Percentiles rank a stretch among this genome's conserved stretches.
phyloP scores from a whole-genome alignment of 208 protist species.

The Acanthamoeba royreba region DNA sequence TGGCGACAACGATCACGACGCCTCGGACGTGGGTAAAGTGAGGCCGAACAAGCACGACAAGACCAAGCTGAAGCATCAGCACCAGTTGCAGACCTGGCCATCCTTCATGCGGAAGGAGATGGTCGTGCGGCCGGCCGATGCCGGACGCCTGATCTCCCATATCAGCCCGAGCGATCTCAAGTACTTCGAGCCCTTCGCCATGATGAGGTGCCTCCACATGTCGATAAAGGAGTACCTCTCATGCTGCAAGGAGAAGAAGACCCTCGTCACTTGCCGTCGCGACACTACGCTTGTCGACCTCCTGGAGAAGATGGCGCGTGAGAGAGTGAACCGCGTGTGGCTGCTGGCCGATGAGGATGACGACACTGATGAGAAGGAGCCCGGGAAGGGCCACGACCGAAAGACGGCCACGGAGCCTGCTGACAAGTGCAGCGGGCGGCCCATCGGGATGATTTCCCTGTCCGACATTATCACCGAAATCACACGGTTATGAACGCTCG shows the following conservation, averaged over 20 bases:
- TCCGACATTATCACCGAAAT: neutral
- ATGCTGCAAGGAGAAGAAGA: slow-evolving; percentile 31
- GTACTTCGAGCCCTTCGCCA: slow-evolving; percentile 11
- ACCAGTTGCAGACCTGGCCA: neutral
- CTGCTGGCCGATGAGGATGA: neutral
- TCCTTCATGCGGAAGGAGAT: slow-evolving; percentile 11
- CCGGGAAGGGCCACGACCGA: neutral
- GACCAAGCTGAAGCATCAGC: neutral
- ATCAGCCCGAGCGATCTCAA: slow-evolving; percentile 18
- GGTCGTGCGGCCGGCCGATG: neutral
- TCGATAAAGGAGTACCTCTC: slow-evolving; percentile 25
- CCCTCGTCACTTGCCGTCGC: slow-evolving; percentile 6
- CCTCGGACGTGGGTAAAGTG: neutral
- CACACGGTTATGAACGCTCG: neutral
- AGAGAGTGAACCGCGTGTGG: slow-evolving; percentile 11
- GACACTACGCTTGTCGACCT: neutral
- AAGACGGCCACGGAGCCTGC: no score
- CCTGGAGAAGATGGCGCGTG: slow-evolving; percentile 4
- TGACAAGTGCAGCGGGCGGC: no score
- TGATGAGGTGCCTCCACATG: slow-evolving; percentile 27
- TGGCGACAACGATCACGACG: neutral
- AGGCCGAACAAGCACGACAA: neutral
- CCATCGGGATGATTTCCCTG: slow-evolving; percentile 19
- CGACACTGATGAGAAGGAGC: neutral
- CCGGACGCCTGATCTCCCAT: neutral